These are phyloP conservation scores for Oryza rufipogon DNA, from an alignment of 176 grass and related monocot genomes.

Conservation along the genomic window DNA sequence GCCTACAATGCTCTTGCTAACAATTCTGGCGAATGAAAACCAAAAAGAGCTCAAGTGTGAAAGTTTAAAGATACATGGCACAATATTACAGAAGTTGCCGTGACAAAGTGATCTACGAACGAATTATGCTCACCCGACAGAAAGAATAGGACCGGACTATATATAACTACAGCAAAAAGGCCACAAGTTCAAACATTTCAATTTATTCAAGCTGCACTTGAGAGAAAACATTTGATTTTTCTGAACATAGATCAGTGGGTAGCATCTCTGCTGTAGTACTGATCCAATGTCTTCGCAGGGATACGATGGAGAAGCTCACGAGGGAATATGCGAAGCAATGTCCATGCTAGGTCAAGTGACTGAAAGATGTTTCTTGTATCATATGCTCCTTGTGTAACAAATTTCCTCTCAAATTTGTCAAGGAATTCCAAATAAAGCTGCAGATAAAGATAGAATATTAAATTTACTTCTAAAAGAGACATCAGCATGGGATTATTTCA, in stretches of 20 bases:
- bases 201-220: slow-evolving; percentile 64
- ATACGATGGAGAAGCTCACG: slow-evolving; percentile 98
- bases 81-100: slow-evolving; percentile 53
- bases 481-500: not conserved
- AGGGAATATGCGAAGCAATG: slow-evolving; percentile 95
- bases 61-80: slow-evolving; percentile 40
- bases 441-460: slow-evolving; percentile 25
- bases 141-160: slow-evolving; percentile 62
- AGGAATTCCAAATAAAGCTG: slow-evolving; percentile 99
- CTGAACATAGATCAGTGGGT: slow-evolving; percentile 56
- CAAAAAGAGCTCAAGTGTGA: slow-evolving; percentile 25
- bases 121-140: slow-evolving; percentile 39
- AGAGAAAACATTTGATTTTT: slow-evolving; percentile 39
- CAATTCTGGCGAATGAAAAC: slow-evolving; percentile 33
- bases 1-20: slow-evolving; percentile 45
- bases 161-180: slow-evolving; percentile 57
- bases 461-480: slow-evolving; percentile 1
- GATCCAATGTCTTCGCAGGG: slow-evolving; percentile 93
- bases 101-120: slow-evolving; percentile 44
- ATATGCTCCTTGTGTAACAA: slow-evolving; percentile 90
- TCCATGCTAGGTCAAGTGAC: slow-evolving; percentile 97
- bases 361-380: slow-evolving; percentile 99
- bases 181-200: slow-evolving; percentile 40
- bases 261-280: slow-evolving; percentile 91
- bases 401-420: slow-evolving; percentile 98